Evolutionary conservation across 2,329 filamentous ascomycete species (phyloP).

Genomic region (Pestalotiopsis sp.): DNA sequence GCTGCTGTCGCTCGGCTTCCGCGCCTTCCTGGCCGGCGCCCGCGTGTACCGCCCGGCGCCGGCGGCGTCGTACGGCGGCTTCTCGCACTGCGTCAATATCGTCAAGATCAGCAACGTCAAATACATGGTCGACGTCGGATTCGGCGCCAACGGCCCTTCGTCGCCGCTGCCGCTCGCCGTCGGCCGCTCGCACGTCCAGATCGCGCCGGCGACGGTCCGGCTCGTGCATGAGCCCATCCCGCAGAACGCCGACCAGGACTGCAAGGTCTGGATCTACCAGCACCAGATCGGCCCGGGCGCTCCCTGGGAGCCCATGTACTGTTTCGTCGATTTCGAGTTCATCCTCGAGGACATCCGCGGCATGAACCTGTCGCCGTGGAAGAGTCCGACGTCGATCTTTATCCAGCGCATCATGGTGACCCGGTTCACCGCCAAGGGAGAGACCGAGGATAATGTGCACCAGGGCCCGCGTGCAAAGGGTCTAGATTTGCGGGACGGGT

Average conservation of each 20-base stretch:
- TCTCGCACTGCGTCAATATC: conserved; percentile 31
- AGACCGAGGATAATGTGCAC: conserved; percentile 20
- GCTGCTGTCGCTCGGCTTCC: conserved; percentile 42
- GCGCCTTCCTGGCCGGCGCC: conserved; percentile 27
- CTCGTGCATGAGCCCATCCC: conserved; percentile 23
- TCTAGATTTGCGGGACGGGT: conserved; percentile 32
- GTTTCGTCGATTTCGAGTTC: conserved; percentile 48
- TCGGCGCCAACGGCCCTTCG: conserved; percentile 25
- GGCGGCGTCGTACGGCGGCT: conserved; percentile 21
- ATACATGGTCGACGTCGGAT: conserved; percentile 28
- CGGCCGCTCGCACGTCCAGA: conserved; percentile 16
- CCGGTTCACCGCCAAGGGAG: conserved; percentile 41
- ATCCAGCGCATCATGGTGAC: conserved; percentile 37
- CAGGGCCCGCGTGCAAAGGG: conserved; percentile 36
- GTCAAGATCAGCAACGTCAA: conserved; percentile 18
- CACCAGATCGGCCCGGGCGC: conserved; percentile 24
- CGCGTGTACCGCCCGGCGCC: conserved; percentile 22
- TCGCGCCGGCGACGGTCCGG: conserved; percentile 36
- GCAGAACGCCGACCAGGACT: conserved; percentile 24
- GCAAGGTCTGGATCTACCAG: conserved; percentile 27
- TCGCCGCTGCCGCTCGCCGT: conserved; percentile 17
- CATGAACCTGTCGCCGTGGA: conserved; percentile 40
- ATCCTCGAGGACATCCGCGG: conserved; percentile 40
- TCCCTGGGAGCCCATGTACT: conserved; percentile 45
- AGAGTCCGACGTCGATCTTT: conserved; percentile 35